Base-by-base conservation (phyloP, 2,329 filamentous ascomycete genomes). In the Elsinoe perseae region DNA sequence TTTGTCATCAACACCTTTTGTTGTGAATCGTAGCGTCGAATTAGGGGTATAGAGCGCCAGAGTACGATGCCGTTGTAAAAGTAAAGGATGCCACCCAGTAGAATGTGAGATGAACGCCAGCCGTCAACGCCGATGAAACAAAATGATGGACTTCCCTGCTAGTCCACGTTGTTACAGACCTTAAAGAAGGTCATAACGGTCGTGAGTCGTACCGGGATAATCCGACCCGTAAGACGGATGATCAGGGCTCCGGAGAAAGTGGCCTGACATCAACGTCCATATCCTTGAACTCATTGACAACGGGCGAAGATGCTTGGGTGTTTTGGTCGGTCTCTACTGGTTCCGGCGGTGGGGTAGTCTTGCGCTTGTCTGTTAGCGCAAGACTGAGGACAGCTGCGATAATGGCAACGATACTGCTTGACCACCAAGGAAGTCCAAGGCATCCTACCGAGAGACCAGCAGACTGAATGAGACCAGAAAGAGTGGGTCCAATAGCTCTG, bases 391-490 rank as follows among this genome's bases (percentile, higher is more conserved):
- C 73, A 1, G 86, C 88, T 44, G 91, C 93, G 12, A 83, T 70
- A 9, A 89, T 72, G 30, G 89, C 88, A 28, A 96, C 82, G 2
- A 86, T 65, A 7, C 86, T 89, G 61, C 86, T 91, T 60, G 84
- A 84, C 93, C 93, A 98, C 92, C 93, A 98, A 0, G 90, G 86
- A 30, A 96, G 77, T 18, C 90, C 90, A 3, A 90, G 92, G 68
- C 89, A 92, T 32, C 91, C 90, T 5, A 84, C 79, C 61, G 83
- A 79, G 32, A 95, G 79, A 52, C 93, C 93, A 54, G 85, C 76
- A 3, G 89, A 82, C 71, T 95, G 95, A 21, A 97, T 78, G 25
- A 90, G 75, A 1, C 93, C 93, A 2, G 91, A 95, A 2, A 96
- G 75, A 0, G 89, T 91, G 1, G 93, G 93, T 0, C 92, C 92